Percentiles rank a stretch among this genome's conserved stretches.
Evolutionary conservation across 1,284 basidiomycete species (phyloP).

Genomic region (Ceratobasidium sp.): DNA sequence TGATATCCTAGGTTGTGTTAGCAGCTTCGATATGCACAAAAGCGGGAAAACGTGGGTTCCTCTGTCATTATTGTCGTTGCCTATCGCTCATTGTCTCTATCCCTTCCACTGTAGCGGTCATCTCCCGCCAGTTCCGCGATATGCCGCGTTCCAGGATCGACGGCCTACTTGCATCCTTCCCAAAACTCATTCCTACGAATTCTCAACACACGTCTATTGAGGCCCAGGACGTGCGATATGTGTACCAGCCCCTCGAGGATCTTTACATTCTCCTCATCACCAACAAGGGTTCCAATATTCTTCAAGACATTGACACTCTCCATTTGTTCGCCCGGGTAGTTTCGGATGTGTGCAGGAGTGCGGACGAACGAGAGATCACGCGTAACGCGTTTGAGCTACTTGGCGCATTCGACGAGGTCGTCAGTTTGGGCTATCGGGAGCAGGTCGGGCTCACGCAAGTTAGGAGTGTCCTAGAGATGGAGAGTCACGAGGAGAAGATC

Average conservation of each 20-base stretch:
- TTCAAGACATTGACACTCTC: conserved; percentile 98
- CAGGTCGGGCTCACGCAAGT: conserved; percentile 94
- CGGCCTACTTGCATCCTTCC: conserved; percentile 95
- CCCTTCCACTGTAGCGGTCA: conserved; percentile 73
- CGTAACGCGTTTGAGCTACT: conserved; percentile 94
- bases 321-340: conserved; percentile 95
- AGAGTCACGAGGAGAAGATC: conserved; percentile 99
- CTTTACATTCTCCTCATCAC: conserved; percentile 98
- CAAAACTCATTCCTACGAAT: conserved; percentile 96
- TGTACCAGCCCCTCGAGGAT: conserved; percentile 98
- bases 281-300: conserved; percentile 97
- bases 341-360: conserved; percentile 89
- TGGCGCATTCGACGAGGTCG: conserved; percentile 97
- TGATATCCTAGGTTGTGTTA: conserved; percentile 88
- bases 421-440: conserved; percentile 94
- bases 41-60: conserved; percentile 83
- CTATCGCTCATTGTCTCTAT: conserved; percentile 8
- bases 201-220: conserved; percentile 98
- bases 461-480: conserved; percentile 94
- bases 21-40: conserved; percentile 96
- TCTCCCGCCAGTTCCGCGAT: conserved; percentile 96
- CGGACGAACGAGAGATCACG: conserved; percentile 91
- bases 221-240: conserved; percentile 93
- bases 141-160: conserved; percentile 95
- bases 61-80: background rate